A percentile compares a stretch with the other conserved stretches of the same genome.
phyloP scores from a whole-genome alignment of 2,329 filamentous ascomycete genomes.

The Aphanoascus verrucosus region DNA sequence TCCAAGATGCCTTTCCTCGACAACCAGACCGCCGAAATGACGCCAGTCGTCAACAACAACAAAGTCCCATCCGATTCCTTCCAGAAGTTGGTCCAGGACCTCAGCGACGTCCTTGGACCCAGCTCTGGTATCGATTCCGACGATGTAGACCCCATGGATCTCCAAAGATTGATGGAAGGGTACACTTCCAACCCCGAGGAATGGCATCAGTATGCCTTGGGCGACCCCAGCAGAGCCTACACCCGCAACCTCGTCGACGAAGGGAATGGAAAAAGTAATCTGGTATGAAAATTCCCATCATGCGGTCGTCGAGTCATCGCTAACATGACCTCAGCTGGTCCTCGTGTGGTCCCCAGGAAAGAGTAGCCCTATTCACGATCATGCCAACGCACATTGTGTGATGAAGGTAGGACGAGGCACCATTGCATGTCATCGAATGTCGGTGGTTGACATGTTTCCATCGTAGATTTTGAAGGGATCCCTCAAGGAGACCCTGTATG shows the following conservation, averaged over 20 bases:
- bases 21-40: conserved; percentile 12
- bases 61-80: conserved; percentile 38
- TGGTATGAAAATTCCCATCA: conserved; percentile 42
- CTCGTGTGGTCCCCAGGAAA: conserved; percentile 83
- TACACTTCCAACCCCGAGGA: conserved; percentile 60
- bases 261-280: conserved; percentile 70
- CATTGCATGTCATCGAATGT: not conserved
- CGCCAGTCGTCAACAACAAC: conserved; percentile 13
- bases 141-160: conserved; percentile 63
- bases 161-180: conserved; percentile 61
- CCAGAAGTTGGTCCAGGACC: conserved; percentile 58
- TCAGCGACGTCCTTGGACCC: conserved; percentile 65
- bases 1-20: conserved; percentile 29
- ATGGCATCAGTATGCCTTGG: conserved; percentile 66
- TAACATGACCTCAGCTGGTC: conserved; percentile 50
- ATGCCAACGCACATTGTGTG: conserved; percentile 78
- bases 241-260: conserved; percentile 84
- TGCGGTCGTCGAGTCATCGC: not conserved
- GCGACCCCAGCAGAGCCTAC: conserved; percentile 60
- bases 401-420: conserved; percentile 51
- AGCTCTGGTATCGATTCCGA: conserved; percentile 72
- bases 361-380: conserved; percentile 76
- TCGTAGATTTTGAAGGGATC: conserved; percentile 59
- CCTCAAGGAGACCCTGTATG: conserved; percentile 71
- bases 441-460: not conserved